phyloP scores from a whole-genome alignment of 768 basidiomycete genomes.

The Boletus pseudopeckii region DNA sequence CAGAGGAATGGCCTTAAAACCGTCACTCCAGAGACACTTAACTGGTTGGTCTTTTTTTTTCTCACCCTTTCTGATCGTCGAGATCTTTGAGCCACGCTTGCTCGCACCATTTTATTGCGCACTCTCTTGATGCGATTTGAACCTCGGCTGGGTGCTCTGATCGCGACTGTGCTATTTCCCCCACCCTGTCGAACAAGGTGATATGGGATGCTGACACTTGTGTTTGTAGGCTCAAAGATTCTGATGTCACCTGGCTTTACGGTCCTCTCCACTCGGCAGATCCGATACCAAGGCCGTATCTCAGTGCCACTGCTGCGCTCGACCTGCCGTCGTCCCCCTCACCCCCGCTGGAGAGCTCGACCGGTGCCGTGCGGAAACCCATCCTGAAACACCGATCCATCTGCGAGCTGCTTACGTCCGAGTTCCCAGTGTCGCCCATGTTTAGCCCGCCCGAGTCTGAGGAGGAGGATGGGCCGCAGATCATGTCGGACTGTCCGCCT shows the following conservation, averaged over 20 bases:
- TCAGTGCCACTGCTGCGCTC: slow-evolving; percentile 34
- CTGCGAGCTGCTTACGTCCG: slow-evolving; percentile 79
- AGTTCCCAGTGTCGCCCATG: slow-evolving; percentile 60
- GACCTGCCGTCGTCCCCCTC: slow-evolving; percentile 37
- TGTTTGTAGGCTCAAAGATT: slow-evolving; percentile 87
- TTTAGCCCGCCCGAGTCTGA: slow-evolving; percentile 59
- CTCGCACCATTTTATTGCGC: background rate
- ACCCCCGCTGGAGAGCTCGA: slow-evolving; percentile 14
- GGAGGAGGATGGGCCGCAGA: slow-evolving; percentile 33
- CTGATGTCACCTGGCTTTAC: slow-evolving; percentile 98
- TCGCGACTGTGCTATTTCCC: background rate
- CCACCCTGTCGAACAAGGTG: background rate
- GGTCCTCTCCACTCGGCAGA: slow-evolving; percentile 95
- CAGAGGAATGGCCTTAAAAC: slow-evolving; percentile 96
- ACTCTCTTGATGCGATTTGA: too few species aligned
- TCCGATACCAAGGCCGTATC: slow-evolving; percentile 51
- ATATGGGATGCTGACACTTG: slow-evolving; percentile 7
- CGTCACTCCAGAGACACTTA: slow-evolving; percentile 93
- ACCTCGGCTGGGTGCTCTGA: background rate
- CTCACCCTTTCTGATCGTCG: background rate
- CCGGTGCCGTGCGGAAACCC: slow-evolving; percentile 56
- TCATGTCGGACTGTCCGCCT: slow-evolving; percentile 24
- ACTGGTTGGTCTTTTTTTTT: slow-evolving; percentile 68
- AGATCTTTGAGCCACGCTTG: background rate
- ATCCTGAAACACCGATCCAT: slow-evolving; percentile 96